phyloP scores from a whole-genome alignment of 1,284 basidiomycete genomes.

The Pseudozyma flocculosa region DNA sequence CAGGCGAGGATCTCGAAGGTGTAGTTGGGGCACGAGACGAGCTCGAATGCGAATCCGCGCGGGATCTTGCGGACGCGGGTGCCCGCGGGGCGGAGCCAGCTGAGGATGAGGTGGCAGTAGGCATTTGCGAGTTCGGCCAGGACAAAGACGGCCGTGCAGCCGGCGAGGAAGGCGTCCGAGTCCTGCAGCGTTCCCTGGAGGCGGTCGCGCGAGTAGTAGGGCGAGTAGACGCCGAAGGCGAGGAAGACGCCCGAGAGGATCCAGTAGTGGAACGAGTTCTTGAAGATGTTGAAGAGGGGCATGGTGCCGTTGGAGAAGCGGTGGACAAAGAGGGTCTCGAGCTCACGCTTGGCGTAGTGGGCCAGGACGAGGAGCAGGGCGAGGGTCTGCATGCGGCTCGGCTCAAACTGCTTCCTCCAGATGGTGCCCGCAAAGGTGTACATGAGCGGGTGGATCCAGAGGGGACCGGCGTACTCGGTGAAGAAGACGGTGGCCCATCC shows the following conservation, averaged over 20 bases:
- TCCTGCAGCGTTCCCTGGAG: slow-evolving; percentile 70
- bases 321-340: slow-evolving; percentile 80
- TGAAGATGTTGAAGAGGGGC: slow-evolving; percentile 83
- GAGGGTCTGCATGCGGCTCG: slow-evolving; percentile 77
- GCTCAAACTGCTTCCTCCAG: slow-evolving; percentile 67
- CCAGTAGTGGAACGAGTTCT: slow-evolving; percentile 67
- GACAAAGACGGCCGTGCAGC: slow-evolving; percentile 71
- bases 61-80: slow-evolving; percentile 81
- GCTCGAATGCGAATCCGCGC: slow-evolving; percentile 73
- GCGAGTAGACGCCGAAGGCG: slow-evolving; percentile 31
- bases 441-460: slow-evolving; percentile 85
- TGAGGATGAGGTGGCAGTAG: slow-evolving; percentile 76
- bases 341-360: slow-evolving; percentile 89
- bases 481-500: slow-evolving; percentile 57
- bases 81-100: slow-evolving; percentile 77
- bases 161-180: slow-evolving; percentile 69
- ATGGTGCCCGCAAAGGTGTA: slow-evolving; percentile 72
- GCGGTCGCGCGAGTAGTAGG: slow-evolving; percentile 69
- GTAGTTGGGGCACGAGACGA: slow-evolving; percentile 90
- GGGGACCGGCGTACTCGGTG: slow-evolving; percentile 67
- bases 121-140: slow-evolving; percentile 86
- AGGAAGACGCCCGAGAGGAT: slow-evolving; percentile 68
- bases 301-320: slow-evolving; percentile 94
- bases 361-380: slow-evolving; percentile 76
- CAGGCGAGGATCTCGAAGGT: slow-evolving; percentile 83